These are phyloP conservation scores for Withania somnifera DNA, from an alignment of 305 asterid species.

Conservation along the genomic window DNA sequence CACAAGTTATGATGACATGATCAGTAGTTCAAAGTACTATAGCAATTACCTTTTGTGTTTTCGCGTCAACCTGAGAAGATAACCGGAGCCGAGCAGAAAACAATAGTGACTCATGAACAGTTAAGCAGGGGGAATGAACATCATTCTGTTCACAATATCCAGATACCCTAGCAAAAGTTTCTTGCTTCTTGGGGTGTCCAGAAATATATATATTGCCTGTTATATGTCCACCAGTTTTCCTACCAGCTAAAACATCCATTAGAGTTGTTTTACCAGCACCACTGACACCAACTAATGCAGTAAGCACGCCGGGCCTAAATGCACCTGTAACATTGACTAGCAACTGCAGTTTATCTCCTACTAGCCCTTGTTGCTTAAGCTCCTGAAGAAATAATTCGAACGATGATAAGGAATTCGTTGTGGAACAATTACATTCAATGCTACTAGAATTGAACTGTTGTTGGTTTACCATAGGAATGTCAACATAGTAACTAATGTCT, in stretches of 20 bases:
- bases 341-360: slow-evolving; percentile 46
- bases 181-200: slow-evolving; percentile 81
- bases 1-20: not conserved
- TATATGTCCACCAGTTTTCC: slow-evolving; percentile 82
- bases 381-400: slow-evolving; percentile 28
- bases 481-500: slow-evolving; percentile 57
- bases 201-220: slow-evolving; percentile 59
- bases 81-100: slow-evolving; percentile 74
- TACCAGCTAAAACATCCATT: slow-evolving; percentile 88
- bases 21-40: not conserved
- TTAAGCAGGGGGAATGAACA: slow-evolving; percentile 70
- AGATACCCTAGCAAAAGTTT: slow-evolving; percentile 80
- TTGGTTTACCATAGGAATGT: slow-evolving; percentile 49
- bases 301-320: slow-evolving; percentile 72
- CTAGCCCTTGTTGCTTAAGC: slow-evolving; percentile 52
- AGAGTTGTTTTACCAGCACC: slow-evolving; percentile 95
- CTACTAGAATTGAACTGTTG: slow-evolving; percentile 2
- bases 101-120: slow-evolving; percentile 61
- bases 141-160: slow-evolving; percentile 82
- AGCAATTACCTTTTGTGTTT: slow-evolving; percentile 42
- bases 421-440: slow-evolving; percentile 5
- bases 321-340: slow-evolving; percentile 66
- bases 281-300: slow-evolving; percentile 89
- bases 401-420: not conserved
- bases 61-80: slow-evolving; percentile 47